Base-by-base conservation (phyloP, 2,329 filamentous ascomycete genomes). In the Colletotrichum sidae region DNA sequence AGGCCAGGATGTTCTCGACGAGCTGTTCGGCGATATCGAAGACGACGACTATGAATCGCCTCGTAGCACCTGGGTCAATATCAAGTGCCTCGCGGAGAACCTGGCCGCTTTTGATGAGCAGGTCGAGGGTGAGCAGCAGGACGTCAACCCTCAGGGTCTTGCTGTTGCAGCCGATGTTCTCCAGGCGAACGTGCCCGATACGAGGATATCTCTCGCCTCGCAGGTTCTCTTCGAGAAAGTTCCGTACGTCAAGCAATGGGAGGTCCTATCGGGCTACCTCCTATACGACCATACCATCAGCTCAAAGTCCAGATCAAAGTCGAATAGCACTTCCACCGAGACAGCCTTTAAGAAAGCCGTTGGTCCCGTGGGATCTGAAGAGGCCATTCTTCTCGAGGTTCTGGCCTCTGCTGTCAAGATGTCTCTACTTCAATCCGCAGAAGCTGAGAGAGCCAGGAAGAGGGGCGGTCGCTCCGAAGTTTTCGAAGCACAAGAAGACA, bases 31-130 rank as follows among this genome's bases (percentile, higher is more conserved):
- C 8, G 87, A 87, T 2, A 84, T 86, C 42, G 87, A 92, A n/a
- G 89, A 91, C 13, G 91, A 94, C 11, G 90, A 94, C 69, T 92
- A 89, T 67, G 89, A 92, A 57, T 88, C 88, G 2, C 92, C 94
- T 2, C 90, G 92, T 67, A 83, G 89, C 50, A 90, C 92, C 68
- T 99, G 96, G 96, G 87, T 98, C 71, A 93, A 92, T 74, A 88
- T 96, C 74, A 99, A 98, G 79, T 95, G 92, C 69, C 83, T 99
- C 12, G 92, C 92, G 3, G 93, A 97, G 76, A 91, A 92, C 10
- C 83, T 99, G 34, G 86, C 92, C 38, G 87, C 88, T 9, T 98
- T 97, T 72, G 93, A 97, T 74, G 83, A 86, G 6, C 89, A 92
- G 70, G 83, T 90, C 47, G 83, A 86, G 55, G 85, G 88, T 44